A percentile compares a stretch with the other conserved stretches of the same genome.
Evolutionary conservation across 768 basidiomycete species (phyloP).

Genomic region (Nevesoporus exiguus): DNA sequence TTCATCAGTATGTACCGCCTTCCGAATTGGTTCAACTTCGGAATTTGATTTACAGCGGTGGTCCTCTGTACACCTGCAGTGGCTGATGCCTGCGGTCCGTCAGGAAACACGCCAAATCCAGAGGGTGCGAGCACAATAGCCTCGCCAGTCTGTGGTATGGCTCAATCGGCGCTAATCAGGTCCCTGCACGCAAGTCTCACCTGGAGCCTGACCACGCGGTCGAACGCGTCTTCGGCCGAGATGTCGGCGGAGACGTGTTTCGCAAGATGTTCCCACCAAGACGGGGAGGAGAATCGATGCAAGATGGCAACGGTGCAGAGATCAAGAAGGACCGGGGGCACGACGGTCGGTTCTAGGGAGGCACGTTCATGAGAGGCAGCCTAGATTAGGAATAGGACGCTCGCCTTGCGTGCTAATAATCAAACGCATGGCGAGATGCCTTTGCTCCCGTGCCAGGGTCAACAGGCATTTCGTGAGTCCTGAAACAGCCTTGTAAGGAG

Average conservation of each 20-base stretch:
- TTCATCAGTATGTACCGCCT: slow-evolving; percentile 58
- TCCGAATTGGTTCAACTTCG: slow-evolving; percentile 47
- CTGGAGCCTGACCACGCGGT: slow-evolving; percentile 61
- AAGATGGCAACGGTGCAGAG: slow-evolving; percentile 63
- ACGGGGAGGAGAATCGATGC: slow-evolving; percentile 71
- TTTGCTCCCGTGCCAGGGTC: slow-evolving; percentile 62
- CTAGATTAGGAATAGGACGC: background rate
- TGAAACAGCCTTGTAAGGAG: slow-evolving; percentile 39
- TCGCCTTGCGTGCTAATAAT: slow-evolving; percentile 73
- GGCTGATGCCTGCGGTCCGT: slow-evolving; percentile 1
- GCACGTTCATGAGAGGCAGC: background rate
- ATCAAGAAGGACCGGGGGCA: slow-evolving; percentile 64
- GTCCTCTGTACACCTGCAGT: slow-evolving; percentile 8
- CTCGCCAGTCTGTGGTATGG: slow-evolving; percentile 55
- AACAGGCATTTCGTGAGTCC: slow-evolving; percentile 59
- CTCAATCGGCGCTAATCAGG: background rate
- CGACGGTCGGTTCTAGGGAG: slow-evolving; percentile 62
- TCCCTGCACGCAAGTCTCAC: slow-evolving; percentile 32
- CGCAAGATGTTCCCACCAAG: slow-evolving; percentile 70
- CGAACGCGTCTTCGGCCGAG: slow-evolving; percentile 56
- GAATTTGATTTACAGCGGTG: slow-evolving; percentile 11
- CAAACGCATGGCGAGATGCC: slow-evolving; percentile 69
- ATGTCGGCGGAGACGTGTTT: slow-evolving; percentile 68
- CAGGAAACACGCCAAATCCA: slow-evolving; percentile 46
- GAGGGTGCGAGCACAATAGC: slow-evolving; percentile 68